A percentile compares a stretch with the other conserved stretches of the same genome.
phyloP scores from a whole-genome alignment of 75 land plant genomes.

The Adiantum capillusveneris region DNA sequence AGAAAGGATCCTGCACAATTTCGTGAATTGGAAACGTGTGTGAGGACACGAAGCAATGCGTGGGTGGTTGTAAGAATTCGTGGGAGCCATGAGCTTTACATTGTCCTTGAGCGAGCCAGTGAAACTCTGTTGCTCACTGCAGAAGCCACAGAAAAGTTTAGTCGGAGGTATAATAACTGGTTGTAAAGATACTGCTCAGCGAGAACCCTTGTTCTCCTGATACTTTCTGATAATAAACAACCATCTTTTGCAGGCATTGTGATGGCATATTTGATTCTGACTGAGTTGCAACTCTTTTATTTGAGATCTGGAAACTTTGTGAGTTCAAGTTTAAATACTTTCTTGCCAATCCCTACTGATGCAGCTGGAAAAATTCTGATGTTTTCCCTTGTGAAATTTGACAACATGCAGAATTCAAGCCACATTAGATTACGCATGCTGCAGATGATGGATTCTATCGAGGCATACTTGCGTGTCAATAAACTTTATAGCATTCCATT shows the following conservation, averaged over 20 bases:
- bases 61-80: constrained; percentile 71
- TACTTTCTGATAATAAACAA: not conserved
- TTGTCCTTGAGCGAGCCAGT: constrained; percentile 82
- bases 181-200: not conserved
- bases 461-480: no score
- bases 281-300: not conserved
- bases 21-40: constrained; percentile 65
- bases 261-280: not conserved
- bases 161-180: constrained; percentile 53
- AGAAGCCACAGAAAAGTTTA: constrained; percentile 89
- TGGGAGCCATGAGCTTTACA: constrained; percentile 76
- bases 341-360: no score
- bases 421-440: no score
- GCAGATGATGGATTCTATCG: no score
- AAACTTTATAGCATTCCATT: no score
- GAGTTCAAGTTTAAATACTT: no score
- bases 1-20: constrained; percentile 30
- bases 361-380: no score
- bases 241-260: not conserved
- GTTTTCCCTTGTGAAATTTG: no score
- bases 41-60: constrained; percentile 80
- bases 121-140: constrained; percentile 90
- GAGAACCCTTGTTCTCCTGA: not conserved
- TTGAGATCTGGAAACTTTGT: no score
- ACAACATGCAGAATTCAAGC: no score